A percentile compares a stretch with the other conserved stretches of the same genome.
Evolutionary conservation across 192 early-diverging fungal species (phyloP).

Genomic region (Backusella macrospora): DNA sequence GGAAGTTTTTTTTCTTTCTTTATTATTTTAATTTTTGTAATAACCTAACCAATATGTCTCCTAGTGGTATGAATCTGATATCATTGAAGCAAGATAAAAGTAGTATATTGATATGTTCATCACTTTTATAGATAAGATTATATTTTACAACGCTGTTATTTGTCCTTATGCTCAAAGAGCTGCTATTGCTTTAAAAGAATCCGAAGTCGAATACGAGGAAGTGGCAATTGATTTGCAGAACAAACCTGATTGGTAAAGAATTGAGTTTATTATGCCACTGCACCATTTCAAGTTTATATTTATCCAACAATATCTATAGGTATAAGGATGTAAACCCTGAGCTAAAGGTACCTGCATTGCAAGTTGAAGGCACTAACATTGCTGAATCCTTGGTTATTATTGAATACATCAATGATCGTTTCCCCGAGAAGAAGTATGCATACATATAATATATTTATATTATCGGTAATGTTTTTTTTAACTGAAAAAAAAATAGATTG

Average conservation of each 20-base stretch:
- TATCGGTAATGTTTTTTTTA: background rate
- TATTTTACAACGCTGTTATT: constrained; percentile 56
- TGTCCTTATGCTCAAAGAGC: constrained; percentile 79
- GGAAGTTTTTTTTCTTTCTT: background rate
- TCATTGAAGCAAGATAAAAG: background rate
- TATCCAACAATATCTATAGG: constrained; percentile 12
- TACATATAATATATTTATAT: constrained; percentile 8
- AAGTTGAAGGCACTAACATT: constrained; percentile 55
- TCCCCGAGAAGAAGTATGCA: constrained; percentile 55
- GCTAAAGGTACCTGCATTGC: constrained; percentile 68
- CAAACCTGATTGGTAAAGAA: constrained; percentile 62
- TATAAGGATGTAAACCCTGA: constrained; percentile 68
- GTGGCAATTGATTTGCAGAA: constrained; percentile 67
- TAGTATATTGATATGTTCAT: background rate
- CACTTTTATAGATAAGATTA: constrained; percentile 41
- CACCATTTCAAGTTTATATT: background rate
- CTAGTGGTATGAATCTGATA: background rate
- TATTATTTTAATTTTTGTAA: background rate
- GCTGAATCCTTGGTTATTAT: constrained; percentile 69
- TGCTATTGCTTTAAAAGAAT: constrained; percentile 60
- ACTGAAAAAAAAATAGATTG: constrained; percentile 32
- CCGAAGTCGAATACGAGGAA: constrained; percentile 51
- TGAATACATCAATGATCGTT: constrained; percentile 67
- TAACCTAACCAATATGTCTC: background rate
- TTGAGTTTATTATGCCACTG: background rate